Evolutionary conservation across 2,329 filamentous ascomycete species (phyloP), one percentile per base, ranked within the genome.

Genomic region (Pestalotiopsis sp.): DNA sequence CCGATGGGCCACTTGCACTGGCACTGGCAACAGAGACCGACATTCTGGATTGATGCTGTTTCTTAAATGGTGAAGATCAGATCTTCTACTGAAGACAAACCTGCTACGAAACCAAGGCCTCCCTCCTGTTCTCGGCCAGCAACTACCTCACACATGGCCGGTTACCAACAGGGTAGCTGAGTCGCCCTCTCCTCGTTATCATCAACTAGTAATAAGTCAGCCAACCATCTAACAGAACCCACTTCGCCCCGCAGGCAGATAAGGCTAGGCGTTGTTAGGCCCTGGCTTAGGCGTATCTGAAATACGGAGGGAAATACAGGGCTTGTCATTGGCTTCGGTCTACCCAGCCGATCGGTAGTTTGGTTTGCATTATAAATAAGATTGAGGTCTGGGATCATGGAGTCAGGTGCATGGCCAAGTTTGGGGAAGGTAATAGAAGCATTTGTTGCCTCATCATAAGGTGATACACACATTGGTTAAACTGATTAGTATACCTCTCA

Each of bases 151-250:
- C 7, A n/a, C 41, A 49, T 49, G 2, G 31, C 31, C 31, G 31
- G 9, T 7, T 36, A 23, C 31, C 31, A n/a, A 52, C 45, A 52
- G 45, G 45, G 45, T 52, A 52, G 45, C 45, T 52, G 45, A 52
- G 45, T 52, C 45, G 45, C 45, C 45, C 45, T n/a, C 31, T 52
- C 27, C 13, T 61, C 31, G 59, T 61, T 61, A 61, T 61, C 59
- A 39, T 61, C 36, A 11, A 4, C 31, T 36, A 13, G 13, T 36
- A 61, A 17, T 27, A 61, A n/a, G 59, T 36, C 59, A 39, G 36
- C 59, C 25, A 61, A 39, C 59, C 31, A 36, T 13, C 57, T 59
- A 59, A 36, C 27, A 17, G 59, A 27, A 27, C 27, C 31, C 59
- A 20, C 23, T n/a, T 11, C 38, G n/a, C 14, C 59, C 59, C 59